Evolutionary conservation across 108 stramenopile species (phyloP).

Genomic region (Pseudonitzschia multistriata): DNA sequence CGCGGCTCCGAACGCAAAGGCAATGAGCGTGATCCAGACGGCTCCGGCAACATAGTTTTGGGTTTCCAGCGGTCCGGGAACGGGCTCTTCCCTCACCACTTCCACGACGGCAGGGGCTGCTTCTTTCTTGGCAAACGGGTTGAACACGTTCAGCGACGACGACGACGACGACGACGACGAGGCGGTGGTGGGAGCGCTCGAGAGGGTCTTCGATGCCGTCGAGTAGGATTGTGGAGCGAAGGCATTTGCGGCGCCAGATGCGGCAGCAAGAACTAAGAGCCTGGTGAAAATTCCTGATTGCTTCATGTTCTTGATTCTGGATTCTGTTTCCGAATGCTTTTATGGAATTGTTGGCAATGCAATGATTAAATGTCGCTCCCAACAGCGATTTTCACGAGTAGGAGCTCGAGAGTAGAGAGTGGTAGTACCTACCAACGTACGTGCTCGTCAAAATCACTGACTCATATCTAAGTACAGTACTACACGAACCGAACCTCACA

Average conservation of each 20-base stretch:
- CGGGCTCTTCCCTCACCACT: neutral
- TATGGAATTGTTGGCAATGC: neutral
- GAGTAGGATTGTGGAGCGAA: neutral
- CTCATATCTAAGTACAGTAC: too few relatives aligned
- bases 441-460: too few relatives aligned
- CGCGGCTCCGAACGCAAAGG: neutral
- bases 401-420: too few relatives aligned
- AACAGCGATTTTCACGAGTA: too few relatives aligned
- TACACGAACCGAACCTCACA: too few relatives aligned
- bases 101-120: neutral
- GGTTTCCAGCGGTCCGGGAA: neutral
- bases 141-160: neutral
- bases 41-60: neutral
- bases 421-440: too few relatives aligned
- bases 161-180: neutral
- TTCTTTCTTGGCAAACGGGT: conserved; percentile 8
- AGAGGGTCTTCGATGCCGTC: neutral
- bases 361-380: neutral
- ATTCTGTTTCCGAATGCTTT: too few relatives aligned
- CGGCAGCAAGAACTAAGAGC: neutral
- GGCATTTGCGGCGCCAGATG: neutral
- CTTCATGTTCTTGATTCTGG: neutral
- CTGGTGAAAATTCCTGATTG: neutral
- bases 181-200: neutral
- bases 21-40: neutral